Evolutionary conservation across 371 early-diverging fungal species (phyloP), one percentile per base, ranked within the genome.

Genomic region (Parasitella parasitica): DNA sequence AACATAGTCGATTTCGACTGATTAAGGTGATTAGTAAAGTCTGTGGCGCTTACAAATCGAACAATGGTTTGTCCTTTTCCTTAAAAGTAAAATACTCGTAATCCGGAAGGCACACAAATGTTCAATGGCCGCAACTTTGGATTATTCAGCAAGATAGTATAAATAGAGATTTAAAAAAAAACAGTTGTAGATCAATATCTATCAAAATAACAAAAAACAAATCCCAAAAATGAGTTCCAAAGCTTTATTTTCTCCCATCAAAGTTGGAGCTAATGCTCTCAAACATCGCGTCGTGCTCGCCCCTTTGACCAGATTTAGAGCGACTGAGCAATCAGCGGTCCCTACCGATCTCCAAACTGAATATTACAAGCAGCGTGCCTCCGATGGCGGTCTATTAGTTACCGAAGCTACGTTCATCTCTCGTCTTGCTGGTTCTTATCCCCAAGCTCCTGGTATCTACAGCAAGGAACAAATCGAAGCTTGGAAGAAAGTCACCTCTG

Each of bases 281-380:
- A 54, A 73, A 26, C 86, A 88, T 64, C 81, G 88, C 59, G 72
- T 85, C 46, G 83, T 72, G 8, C 64, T 88, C 56, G 82, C 77
- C 11, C 84, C 88, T 6, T 41, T 87, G 58, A 85, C 84, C 6
- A 70, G 83, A 8, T 60, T 70, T 18, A 75, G 84, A 32, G 66
- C 71, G 9, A 53, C 57, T 4, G 58, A 66, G 12, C 24, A 54
- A n/a, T n/a, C 22, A 36, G 66, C 61, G 26, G 70, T 77, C 13
- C 81, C 85, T 6, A 77, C 72, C 12, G 70, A 67, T 57, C 60
- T 83, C 22, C 64, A 72, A 51, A 72, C 58, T 9, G 73, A 80
- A 52, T 85, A 87, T 69, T 89, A 87, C 50, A 58, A 43, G 8
- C 87, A 89, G 64, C 70, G 89, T 27, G 78, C 85, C 2, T 77